Conservation (phyloP, 73 alveolate genomes). For the Urostyla sp. region DNA sequence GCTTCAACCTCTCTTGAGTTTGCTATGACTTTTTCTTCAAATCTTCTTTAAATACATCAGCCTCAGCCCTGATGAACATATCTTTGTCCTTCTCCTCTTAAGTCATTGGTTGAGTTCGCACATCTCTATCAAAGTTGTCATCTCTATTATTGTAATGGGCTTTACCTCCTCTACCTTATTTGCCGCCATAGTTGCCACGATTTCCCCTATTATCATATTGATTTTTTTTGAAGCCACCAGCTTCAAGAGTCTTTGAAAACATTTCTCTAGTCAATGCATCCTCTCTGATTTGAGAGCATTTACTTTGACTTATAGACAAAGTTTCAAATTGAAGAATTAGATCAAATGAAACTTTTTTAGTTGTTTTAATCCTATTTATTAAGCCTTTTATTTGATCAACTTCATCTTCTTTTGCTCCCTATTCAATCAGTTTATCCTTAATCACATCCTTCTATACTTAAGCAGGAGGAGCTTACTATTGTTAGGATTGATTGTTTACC, state of each 20-base stretch:
- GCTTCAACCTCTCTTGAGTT: background rate
- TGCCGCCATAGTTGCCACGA: too few species aligned
- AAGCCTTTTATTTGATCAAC: too few species aligned
- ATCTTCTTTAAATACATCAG: slow-evolving; percentile 15
- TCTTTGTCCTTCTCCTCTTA: background rate
- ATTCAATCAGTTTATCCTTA: too few species aligned
- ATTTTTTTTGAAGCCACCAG: background rate
- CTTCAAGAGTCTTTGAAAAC: background rate
- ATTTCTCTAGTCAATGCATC: background rate
- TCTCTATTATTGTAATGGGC: too few species aligned
- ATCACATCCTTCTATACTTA: too few species aligned
- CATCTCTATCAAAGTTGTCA: slow-evolving; percentile 4
- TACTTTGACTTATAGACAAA: background rate
- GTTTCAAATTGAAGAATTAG: background rate
- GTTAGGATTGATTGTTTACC: too few species aligned
- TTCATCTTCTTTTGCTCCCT: too few species aligned
- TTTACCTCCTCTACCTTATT: too few species aligned
- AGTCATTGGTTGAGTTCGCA: background rate
- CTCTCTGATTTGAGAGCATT: background rate
- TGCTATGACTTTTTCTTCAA: background rate
- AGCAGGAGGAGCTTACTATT: too few species aligned
- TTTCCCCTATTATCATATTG: background rate
- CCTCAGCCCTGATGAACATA: background rate
- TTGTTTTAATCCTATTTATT: background rate
- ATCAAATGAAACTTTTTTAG: background rate